These are phyloP conservation scores for Suillus fuscotomentosus DNA, from an alignment of 768 basidiomycete genomes.

Conservation along the genomic window DNA sequence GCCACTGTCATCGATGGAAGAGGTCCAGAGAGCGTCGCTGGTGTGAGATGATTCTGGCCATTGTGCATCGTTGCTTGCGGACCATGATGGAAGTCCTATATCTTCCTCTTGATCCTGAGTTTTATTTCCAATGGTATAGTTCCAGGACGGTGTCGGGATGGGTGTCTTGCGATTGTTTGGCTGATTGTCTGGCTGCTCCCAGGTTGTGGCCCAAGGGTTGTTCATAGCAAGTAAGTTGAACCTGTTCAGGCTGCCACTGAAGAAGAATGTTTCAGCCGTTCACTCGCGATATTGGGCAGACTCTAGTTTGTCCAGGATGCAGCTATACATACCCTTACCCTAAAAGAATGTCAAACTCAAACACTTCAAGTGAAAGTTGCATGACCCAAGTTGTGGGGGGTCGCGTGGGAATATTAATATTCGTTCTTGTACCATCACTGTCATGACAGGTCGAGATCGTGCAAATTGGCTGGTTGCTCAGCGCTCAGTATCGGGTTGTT, in stretches of 20 bases:
- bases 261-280: not conserved
- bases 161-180: slow-evolving; percentile 1
- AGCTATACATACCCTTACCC: not conserved
- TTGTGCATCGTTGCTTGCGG: slow-evolving; percentile 37
- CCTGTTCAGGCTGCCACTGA: not conserved
- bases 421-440: no score
- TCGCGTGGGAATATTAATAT: not conserved
- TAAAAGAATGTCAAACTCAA: not conserved
- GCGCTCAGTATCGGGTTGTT: not conserved
- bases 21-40: slow-evolving; percentile 43
- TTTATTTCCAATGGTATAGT: slow-evolving; percentile 10
- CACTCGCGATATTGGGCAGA: not conserved
- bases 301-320: not conserved
- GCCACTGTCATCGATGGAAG: not conserved
- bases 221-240: slow-evolving; percentile 48
- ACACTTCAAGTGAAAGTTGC: not conserved
- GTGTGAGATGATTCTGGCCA: slow-evolving; percentile 50
- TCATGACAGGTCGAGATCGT: not conserved
- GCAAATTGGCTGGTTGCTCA: not conserved
- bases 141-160: slow-evolving; percentile 6
- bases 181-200: slow-evolving; percentile 49
- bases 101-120: slow-evolving; percentile 47
- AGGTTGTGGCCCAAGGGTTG: slow-evolving; percentile 75
- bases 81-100: slow-evolving; percentile 58
- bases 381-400: not conserved